Base-by-base conservation (phyloP, 306 rosid genomes). In the Pyrus communis region DNA sequence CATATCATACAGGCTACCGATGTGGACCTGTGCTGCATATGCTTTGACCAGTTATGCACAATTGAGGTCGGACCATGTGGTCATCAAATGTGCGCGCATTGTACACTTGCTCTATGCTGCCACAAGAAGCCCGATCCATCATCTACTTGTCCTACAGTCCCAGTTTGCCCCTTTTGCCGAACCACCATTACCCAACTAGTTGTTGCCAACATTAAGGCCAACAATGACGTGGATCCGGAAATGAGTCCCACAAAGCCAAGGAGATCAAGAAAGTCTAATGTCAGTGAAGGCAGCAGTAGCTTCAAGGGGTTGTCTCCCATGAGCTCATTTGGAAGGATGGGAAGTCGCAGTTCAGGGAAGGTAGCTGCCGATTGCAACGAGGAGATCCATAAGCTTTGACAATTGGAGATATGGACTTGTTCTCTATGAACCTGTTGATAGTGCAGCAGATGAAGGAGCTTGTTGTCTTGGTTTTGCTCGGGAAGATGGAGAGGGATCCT, bases 81-180 rank as follows among this genome's bases (percentile, higher is more conserved):
- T 79, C 98, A 93, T 87, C 96, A 88, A 88, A 93, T 93, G 98
- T 93, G 98, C 77, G 97, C 97, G 18, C 87, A 86, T 79, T 93
- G 98, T 77, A 89, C 90, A 35, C 86, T 93, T 33, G 92, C 98
- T 21, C 86, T 93, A 30, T 93, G 98, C 84, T 93, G 97, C 85
- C 89, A 91, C 85, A 93, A 91, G 86, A 93, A 93, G 83, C 93
- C 91, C 27, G 80, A 87, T 79, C 86, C 85, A 6, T 75, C 84
- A 46, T 75, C 88, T 61, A 38, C 84, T 33, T 77, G 84, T 76
- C 63, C 86, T 51, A 64, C 86, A 0, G 87, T 85, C 78, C 97
- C 97, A 4, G 77, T 75, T 67, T 93, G 98, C 79, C 98, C 97
- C 18, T 93, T 93, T 85, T 93, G 97, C 75, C 89, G 96, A 30